Percentiles rank a stretch among this genome's conserved stretches.
Conservation (phyloP, 78 protist genomes). For the Dictyostelium discoideum region dicty_2.7 NC_007090.3:3139001-3139500, state of each 20-base stretch:
- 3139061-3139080: neutral
- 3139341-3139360: neutral
- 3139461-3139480: slow-evolving; percentile 46
- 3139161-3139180: neutral
- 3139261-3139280: slow-evolving; percentile 23
- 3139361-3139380: neutral
- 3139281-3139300: slow-evolving; percentile 7
- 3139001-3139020: neutral
- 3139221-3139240: neutral
- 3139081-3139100: neutral
- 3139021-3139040: slow-evolving; percentile 34
- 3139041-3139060: neutral
- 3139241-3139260: slow-evolving; percentile 38
- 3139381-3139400: neutral
- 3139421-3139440: slow-evolving; percentile 6
- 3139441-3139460: neutral
- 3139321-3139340: neutral
- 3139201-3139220: neutral
- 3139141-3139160: slow-evolving; percentile 26
- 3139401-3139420: neutral
- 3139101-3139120: neutral
- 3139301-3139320: neutral
- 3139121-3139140: neutral
- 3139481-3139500: slow-evolving; percentile 51
- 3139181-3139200: neutral